phyloP scores from a whole-genome alignment of 2,329 filamentous ascomycete species.

The Cercospora janseana region DNA sequence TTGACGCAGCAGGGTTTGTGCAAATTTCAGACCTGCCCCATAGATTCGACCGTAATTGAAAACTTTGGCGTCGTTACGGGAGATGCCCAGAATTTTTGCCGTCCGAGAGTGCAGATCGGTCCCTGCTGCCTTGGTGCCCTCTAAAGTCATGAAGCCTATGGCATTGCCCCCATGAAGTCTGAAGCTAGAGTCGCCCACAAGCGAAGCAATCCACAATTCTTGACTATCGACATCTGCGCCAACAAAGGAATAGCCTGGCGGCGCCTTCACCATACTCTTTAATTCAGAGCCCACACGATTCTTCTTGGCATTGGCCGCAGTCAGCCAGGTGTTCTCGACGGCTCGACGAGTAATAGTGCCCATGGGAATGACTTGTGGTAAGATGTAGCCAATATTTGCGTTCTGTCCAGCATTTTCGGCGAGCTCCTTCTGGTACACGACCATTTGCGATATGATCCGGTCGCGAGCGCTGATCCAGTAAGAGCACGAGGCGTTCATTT shows the following conservation, averaged over 20 bases:
- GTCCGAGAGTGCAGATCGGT: slow-evolving; percentile 95
- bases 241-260: slow-evolving; percentile 86
- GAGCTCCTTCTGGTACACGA: slow-evolving; percentile 73
- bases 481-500: slow-evolving; percentile 98
- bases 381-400: slow-evolving; percentile 70
- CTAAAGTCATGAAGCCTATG: slow-evolving; percentile 97
- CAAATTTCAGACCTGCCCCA: slow-evolving; percentile 93
- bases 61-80: slow-evolving; percentile 90
- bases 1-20: slow-evolving; percentile 81
- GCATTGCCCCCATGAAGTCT: slow-evolving; percentile 94
- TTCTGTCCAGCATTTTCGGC: slow-evolving; percentile 30
- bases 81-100: slow-evolving; percentile 87
- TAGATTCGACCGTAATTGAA: slow-evolving; percentile 99
- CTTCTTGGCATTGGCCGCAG: slow-evolving; percentile 92
- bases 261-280: slow-evolving; percentile 94
- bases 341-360: slow-evolving; percentile 91
- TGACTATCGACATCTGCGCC: slow-evolving; percentile 97
- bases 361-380: slow-evolving; percentile 97
- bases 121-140: slow-evolving; percentile 89
- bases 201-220: slow-evolving; percentile 95
- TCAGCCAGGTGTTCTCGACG: slow-evolving; percentile 98
- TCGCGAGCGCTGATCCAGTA: slow-evolving; percentile 98
- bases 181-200: slow-evolving; percentile 93
- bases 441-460: slow-evolving; percentile 91
- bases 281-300: slow-evolving; percentile 95